A percentile compares a stretch with the other conserved stretches of the same genome.
phyloP scores from a whole-genome alignment of 2,329 filamentous ascomycete species.

The Fusarium oligoseptatum region DNA sequence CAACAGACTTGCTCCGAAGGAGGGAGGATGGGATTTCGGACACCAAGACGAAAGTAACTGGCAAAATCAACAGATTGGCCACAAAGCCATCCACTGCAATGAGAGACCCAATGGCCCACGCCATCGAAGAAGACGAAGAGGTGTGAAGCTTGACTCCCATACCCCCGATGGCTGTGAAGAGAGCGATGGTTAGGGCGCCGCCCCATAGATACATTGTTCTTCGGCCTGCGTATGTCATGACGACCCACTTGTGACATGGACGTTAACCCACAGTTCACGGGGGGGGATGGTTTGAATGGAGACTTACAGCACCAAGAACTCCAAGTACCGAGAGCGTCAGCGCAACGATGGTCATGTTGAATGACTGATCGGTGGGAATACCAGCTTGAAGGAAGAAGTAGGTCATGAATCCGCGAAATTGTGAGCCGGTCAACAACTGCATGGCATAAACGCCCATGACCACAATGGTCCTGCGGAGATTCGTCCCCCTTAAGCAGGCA shows the following conservation, averaged over 20 bases:
- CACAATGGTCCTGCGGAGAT: slow-evolving; percentile 53
- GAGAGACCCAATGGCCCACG: slow-evolving; percentile 60
- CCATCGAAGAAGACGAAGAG: background rate
- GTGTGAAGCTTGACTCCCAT: slow-evolving; percentile 2
- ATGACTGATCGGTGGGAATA: slow-evolving; percentile 42
- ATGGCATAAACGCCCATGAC: slow-evolving; percentile 47
- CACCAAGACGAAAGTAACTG: slow-evolving; percentile 81
- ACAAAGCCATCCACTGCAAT: slow-evolving; percentile 58
- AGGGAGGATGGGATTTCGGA: slow-evolving; percentile 61
- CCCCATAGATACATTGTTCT: slow-evolving; percentile 10
- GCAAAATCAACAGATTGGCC: slow-evolving; percentile 63
- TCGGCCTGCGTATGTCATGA: slow-evolving; percentile 2
- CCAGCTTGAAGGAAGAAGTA: slow-evolving; percentile 51
- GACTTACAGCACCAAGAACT: slow-evolving; percentile 8
- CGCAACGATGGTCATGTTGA: slow-evolving; percentile 50
- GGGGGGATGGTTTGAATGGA: background rate
- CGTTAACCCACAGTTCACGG: background rate
- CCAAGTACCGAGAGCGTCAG: slow-evolving; percentile 38
- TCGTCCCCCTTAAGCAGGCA: slow-evolving; percentile 55
- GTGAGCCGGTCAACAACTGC: slow-evolving; percentile 43
- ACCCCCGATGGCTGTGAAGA: slow-evolving; percentile 3
- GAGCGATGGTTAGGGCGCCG: background rate
- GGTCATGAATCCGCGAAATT: slow-evolving; percentile 46
- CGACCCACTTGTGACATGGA: background rate
- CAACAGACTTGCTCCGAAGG: slow-evolving; percentile 59